Conservation (phyloP, 192 early-diverging fungal genomes). For the Entomortierella parvispora region DNA sequence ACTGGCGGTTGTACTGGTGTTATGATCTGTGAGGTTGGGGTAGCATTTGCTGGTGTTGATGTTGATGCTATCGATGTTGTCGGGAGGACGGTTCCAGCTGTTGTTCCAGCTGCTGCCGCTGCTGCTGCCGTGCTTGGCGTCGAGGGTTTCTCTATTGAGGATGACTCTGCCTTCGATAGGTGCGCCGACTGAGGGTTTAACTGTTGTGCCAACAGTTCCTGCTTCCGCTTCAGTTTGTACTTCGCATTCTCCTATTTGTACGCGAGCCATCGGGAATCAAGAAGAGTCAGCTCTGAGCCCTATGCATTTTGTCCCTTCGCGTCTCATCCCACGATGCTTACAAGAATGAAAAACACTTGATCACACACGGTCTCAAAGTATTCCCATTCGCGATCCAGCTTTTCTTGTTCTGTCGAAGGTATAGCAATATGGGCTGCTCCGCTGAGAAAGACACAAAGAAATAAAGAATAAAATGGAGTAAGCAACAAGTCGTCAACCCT, state of each 20-base stretch:
- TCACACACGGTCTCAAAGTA: constrained; percentile 53
- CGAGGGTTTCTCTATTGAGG: not conserved
- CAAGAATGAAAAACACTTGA: constrained; percentile 45
- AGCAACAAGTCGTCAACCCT: not conserved
- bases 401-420: constrained; percentile 47
- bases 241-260: constrained; percentile 24
- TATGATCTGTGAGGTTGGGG: too few relatives aligned
- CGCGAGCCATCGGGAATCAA: not conserved
- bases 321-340: not conserved
- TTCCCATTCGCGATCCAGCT: constrained; percentile 48
- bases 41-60: not conserved
- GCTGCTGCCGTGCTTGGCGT: not conserved
- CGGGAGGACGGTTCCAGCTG: too few relatives aligned
- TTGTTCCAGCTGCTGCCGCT: not conserved
- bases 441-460: not conserved
- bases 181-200: constrained; percentile 17
- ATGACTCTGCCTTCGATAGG: not conserved
- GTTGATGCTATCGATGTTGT: not conserved
- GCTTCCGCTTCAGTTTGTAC: constrained; percentile 39
- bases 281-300: not conserved
- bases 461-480: not conserved
- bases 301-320: not conserved
- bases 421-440: constrained; percentile 42
- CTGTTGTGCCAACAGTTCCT: constrained; percentile 7
- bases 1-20: too few relatives aligned